Evolutionary conservation across 345 rosid species (phyloP).

Genomic region (Xanthoceras sorbifolium): DNA sequence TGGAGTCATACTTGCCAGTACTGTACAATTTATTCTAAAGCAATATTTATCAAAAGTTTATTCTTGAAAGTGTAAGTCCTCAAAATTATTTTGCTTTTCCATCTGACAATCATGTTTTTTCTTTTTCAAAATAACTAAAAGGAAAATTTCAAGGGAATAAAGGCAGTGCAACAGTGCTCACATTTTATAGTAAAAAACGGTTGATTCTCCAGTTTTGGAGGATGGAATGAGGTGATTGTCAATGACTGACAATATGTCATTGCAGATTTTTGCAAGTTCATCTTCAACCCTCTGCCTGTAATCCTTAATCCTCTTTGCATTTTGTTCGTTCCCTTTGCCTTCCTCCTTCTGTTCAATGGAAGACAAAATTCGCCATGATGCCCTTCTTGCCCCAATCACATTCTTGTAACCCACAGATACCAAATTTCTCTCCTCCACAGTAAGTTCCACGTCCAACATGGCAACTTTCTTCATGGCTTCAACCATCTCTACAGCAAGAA

Average conservation of each 20-base stretch:
- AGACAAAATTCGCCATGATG: conserved; percentile 71
- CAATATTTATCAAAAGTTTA: neutral
- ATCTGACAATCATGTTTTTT: neutral
- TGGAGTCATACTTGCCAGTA: neutral
- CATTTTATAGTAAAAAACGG: conserved; percentile 83
- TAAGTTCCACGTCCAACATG: conserved; percentile 64
- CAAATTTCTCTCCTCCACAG: conserved; percentile 83
- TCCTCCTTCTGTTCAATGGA: conserved; percentile 90
- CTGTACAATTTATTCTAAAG: neutral
- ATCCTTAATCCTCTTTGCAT: conserved; percentile 69
- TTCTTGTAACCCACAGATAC: conserved; percentile 89
- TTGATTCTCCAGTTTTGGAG: conserved; percentile 71
- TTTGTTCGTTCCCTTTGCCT: conserved; percentile 66
- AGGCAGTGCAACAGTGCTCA: conserved; percentile 29
- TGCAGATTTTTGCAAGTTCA: conserved; percentile 71
- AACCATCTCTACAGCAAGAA: conserved; percentile 65
- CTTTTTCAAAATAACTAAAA: neutral
- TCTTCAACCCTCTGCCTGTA: conserved; percentile 74
- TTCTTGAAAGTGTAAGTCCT: neutral
- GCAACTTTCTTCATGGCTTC: conserved; percentile 86
- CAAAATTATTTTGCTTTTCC: neutral
- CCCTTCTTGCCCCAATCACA: conserved; percentile 85
- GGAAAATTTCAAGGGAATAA: neutral
- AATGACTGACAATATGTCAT: conserved; percentile 64
- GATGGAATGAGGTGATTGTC: conserved; percentile 73